Evolutionary conservation across 345 rosid species (phyloP).

Genomic region (Rhizophora mangle): DNA sequence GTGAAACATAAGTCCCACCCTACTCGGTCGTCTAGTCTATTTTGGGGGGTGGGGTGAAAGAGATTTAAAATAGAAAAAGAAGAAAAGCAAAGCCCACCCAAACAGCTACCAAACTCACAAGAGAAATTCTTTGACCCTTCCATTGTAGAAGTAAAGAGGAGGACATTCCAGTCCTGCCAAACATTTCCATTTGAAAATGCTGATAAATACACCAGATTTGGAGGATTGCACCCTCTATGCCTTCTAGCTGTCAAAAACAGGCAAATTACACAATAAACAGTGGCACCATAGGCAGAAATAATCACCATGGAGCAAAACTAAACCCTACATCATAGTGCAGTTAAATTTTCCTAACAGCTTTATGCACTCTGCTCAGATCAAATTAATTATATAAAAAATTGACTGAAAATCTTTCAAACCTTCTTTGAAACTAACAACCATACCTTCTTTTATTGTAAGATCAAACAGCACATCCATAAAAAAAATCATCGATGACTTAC

Average conservation of each 20-base stretch:
- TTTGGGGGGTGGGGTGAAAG: not conserved
- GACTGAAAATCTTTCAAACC: too few species aligned
- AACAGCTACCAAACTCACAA: slow-evolving; percentile 66
- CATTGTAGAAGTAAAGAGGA: slow-evolving; percentile 88
- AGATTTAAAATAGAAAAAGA: not conserved
- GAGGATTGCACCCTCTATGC: too few species aligned
- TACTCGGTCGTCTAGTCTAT: not conserved
- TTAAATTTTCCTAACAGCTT: too few species aligned
- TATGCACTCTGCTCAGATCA: not conserved
- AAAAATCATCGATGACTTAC: slow-evolving; percentile 28
- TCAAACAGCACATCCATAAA: not conserved
- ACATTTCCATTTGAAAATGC: slow-evolving; percentile 12
- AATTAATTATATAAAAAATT: not conserved
- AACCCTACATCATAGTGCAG: too few species aligned
- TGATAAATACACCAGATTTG: not conserved
- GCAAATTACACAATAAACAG: too few species aligned
- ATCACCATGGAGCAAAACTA: too few species aligned
- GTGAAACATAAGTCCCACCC: too few species aligned
- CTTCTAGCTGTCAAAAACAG: too few species aligned
- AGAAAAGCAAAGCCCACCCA: not conserved
- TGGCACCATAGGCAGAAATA: too few species aligned
- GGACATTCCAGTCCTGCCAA: slow-evolving; percentile 87
- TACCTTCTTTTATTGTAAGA: not conserved
- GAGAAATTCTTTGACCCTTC: slow-evolving; percentile 89
- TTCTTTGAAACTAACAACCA: not conserved